Evolutionary conservation across 176 grass and related monocot genomes (phyloP), one percentile per base, ranked within the genome.

Genomic region (Typha latifolia): DNA sequence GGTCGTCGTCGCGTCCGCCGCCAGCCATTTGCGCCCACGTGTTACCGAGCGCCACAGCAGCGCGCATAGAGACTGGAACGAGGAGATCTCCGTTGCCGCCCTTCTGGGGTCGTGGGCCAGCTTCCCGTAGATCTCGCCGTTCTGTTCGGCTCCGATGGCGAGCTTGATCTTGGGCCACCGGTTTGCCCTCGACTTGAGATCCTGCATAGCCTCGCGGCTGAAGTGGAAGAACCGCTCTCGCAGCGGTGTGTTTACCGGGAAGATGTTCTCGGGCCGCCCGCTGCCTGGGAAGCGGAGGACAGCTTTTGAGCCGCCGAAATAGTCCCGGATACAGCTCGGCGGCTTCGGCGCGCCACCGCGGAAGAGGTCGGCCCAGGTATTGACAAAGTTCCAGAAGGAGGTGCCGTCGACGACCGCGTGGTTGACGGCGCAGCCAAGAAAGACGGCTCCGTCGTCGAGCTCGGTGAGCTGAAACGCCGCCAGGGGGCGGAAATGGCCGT

Each of bases 331-430:
- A 72, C 90, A 93, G 51, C 93, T 86, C 12, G 81, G 94, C 31
- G 76, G 19, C 51, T 27, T 82, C 18, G 89, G 89, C 0, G 78
- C 43, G 3, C 76, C 81, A 8, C 94, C 89, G 67, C 86, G 86
- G 89, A 86, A 93, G 47, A 93, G 77, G 23, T 51, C 26, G 2
- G 94, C 86, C 94, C 94, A 99, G 49, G 79, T 65, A 63, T 99
- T 99, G 26, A 87, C 85, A 68, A 99, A 90, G 69, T 90, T 79
- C 94, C 94, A 99, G 32, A 99, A 93, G 34, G 94, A 99, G 62
- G 94, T 99, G 9, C 89, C 89, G 69, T 99, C 94, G 29, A 92
- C 83, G 66, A 97, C 67, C 49, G 88, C 85, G 79, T 97, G 93
- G 84, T 79, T 90, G 64, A 87, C 83, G 48, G 70, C 78, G 67